Evolutionary conservation across 179 eudicot species (phyloP).

Genomic region (Spergularia azorica): DNA sequence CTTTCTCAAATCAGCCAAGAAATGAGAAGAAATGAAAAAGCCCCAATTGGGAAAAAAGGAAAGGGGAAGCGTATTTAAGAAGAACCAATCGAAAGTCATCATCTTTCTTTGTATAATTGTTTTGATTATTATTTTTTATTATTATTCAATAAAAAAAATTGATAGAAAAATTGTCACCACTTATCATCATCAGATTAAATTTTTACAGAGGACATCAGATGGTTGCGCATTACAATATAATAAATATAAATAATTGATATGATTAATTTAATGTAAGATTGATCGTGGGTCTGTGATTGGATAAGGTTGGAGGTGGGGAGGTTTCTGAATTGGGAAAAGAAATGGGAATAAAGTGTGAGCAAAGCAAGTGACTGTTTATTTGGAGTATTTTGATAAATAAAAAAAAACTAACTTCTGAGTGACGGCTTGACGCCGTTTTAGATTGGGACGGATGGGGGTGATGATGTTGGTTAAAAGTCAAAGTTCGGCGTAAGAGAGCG

Average conservation of each 20-base stretch:
- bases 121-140: conserved; percentile 7
- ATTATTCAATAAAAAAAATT: not conserved
- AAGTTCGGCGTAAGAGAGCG: too few relatives aligned
- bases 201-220: not conserved
- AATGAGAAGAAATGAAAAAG: conserved; percentile 19
- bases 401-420: too few relatives aligned
- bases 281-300: conserved; percentile 24
- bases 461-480: too few relatives aligned
- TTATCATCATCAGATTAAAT: not conserved
- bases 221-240: not conserved
- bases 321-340: not conserved
- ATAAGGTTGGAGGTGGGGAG: conserved; percentile 32
- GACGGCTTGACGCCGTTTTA: too few relatives aligned
- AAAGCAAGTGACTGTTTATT: conserved; percentile 6
- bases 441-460: too few relatives aligned
- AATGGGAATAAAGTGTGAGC: not conserved
- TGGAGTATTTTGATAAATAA: too few relatives aligned
- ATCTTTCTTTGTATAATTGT: not conserved
- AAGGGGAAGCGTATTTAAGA: conserved; percentile 16
- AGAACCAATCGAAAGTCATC: not conserved
- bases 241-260: not conserved
- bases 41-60: not conserved
- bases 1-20: conserved; percentile 19
- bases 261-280: not conserved
- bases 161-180: conserved; percentile 6